These are phyloP conservation scores for Fraxinus americana DNA, from an alignment of 257 asterid species.

Conservation along the genomic window DNA sequence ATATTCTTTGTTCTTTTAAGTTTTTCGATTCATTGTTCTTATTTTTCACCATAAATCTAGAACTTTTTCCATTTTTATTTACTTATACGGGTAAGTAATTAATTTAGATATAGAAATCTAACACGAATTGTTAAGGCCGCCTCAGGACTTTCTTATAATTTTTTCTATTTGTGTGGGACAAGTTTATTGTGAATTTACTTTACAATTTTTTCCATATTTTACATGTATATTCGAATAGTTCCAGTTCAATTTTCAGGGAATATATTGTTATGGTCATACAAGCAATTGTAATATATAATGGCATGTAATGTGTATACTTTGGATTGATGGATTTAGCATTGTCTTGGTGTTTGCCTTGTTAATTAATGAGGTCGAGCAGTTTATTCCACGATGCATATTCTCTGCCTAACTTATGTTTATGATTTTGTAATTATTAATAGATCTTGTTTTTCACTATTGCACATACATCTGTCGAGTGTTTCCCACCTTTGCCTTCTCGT, in stretches of 20 bases:
- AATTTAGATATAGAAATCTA: not conserved
- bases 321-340: no score
- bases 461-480: not conserved
- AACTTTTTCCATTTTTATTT: not conserved
- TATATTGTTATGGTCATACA: conserved; percentile 49
- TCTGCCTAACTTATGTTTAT: no score
- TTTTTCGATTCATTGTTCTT: not conserved
- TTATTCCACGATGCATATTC: no score
- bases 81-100: not conserved
- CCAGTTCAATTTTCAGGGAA: conserved; percentile 48
- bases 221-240: conserved; percentile 15
- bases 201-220: not conserved
- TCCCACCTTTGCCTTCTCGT: not conserved
- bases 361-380: no score
- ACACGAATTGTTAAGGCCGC: not conserved
- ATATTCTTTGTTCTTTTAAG: not conserved
- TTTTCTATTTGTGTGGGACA: no score
- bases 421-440: no score
- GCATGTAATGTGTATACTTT: no score
- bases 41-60: not conserved
- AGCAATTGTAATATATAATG: no score
- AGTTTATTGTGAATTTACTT: not conserved
- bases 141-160: not conserved
- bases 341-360: no score
- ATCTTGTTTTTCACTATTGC: no score